Evolutionary conservation across 2,329 filamentous ascomycete species (phyloP).

Genomic region (Verticillium tricorpus): DNA sequence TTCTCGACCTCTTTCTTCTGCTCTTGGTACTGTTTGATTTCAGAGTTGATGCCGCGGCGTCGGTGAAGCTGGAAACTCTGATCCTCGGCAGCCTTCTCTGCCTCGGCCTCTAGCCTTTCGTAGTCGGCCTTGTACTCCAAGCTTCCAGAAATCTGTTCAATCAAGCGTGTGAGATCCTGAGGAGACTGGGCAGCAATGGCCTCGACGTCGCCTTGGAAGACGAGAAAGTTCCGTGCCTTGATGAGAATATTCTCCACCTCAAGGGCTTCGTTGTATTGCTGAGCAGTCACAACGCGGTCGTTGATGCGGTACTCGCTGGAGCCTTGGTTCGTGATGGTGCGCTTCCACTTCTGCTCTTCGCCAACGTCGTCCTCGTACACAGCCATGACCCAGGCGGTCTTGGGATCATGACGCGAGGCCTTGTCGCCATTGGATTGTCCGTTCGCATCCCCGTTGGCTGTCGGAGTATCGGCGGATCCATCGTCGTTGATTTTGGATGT

Average conservation of each 20-base stretch:
- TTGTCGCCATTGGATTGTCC: conserved; percentile 54
- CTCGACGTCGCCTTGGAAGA: conserved; percentile 98
- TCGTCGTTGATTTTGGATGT: conserved; percentile 91
- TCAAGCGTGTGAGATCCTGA: conserved; percentile 85
- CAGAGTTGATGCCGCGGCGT: conserved; percentile 90
- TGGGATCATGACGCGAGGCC: conserved; percentile 75
- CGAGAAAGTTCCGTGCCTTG: conserved; percentile 95
- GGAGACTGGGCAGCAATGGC: conserved; percentile 94
- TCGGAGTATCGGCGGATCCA: conserved; percentile 61
- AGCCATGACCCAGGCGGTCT: conserved; percentile 97
- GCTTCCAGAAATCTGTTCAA: conserved; percentile 97
- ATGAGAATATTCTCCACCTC: conserved; percentile 96
- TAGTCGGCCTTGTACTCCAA: conserved; percentile 93
- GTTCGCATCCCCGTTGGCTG: conserved; percentile 54
- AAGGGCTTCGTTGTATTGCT: conserved; percentile 88
- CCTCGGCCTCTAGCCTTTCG: conserved; percentile 80
- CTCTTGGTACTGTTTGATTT: conserved; percentile 96
- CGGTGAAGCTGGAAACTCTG: conserved; percentile 84
- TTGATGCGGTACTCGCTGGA: conserved; percentile 97
- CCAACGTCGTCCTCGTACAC: conserved; percentile 97
- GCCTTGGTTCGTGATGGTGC: conserved; percentile 82
- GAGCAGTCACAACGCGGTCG: conserved; percentile 79
- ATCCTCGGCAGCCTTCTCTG: conserved; percentile 82
- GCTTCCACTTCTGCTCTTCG: conserved; percentile 93
- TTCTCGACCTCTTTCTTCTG: conserved; percentile 95